A percentile compares a stretch with the other conserved stretches of the same genome.
Evolutionary conservation across 257 asterid genomes (phyloP).

Genomic region (Osmanthus fragrans): DNA sequence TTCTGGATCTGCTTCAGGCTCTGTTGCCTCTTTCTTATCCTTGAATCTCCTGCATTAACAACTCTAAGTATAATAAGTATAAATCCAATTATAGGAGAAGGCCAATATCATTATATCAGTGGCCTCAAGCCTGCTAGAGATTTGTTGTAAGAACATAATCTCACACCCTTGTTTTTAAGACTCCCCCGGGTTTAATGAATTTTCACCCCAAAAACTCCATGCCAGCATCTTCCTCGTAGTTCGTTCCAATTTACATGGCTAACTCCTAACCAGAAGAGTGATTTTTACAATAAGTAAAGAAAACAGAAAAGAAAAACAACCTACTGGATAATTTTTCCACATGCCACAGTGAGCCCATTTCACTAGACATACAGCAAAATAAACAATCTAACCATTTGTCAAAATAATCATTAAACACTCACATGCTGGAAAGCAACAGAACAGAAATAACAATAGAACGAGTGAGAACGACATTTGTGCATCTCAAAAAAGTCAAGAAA

Average conservation of each 20-base stretch:
- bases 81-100: conserved; percentile 20
- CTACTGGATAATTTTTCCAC: neutral
- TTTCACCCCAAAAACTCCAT: conserved; percentile 55
- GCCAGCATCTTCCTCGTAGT: conserved; percentile 49
- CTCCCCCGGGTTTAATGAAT: conserved; percentile 43
- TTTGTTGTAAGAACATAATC: conserved; percentile 42
- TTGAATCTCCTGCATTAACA: conserved; percentile 84
- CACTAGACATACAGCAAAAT: conserved; percentile 2
- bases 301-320: neutral
- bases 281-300: conserved; percentile 27
- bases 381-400: conserved; percentile 13
- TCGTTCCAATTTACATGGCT: conserved; percentile 41
- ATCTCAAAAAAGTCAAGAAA: neutral
- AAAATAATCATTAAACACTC: conserved; percentile 2
- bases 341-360: neutral
- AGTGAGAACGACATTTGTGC: neutral
- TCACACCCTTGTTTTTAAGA: conserved; percentile 43
- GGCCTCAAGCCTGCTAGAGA: conserved; percentile 32
- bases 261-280: conserved; percentile 50
- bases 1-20: conserved; percentile 99
- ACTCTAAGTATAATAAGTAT: conserved; percentile 65
- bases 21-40: conserved; percentile 87
- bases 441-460: neutral
- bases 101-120: conserved; percentile 33
- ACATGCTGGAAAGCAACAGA: neutral